phyloP scores from a whole-genome alignment of 2,329 filamentous ascomycete species.

The Arachnomyces sp. region DNA sequence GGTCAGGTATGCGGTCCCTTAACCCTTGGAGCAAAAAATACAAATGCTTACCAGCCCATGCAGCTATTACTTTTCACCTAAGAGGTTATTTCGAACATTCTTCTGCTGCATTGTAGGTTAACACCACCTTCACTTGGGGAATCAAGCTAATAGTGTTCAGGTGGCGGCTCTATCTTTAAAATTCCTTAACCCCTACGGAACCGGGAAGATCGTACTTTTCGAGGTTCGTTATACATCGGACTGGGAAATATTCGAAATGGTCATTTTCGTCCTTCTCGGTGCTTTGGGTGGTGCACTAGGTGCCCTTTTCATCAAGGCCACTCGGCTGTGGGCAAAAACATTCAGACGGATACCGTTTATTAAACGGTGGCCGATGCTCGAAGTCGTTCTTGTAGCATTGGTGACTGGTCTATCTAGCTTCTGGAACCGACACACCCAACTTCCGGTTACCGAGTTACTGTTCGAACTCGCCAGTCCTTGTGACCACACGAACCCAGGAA shows the following conservation, averaged over 20 bases:
- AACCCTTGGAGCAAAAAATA: not conserved
- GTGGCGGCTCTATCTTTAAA: slow-evolving; percentile 80
- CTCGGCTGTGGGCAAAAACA: slow-evolving; percentile 75
- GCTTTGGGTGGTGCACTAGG: slow-evolving; percentile 75
- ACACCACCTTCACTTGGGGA: not conserved
- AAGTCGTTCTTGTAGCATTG: slow-evolving; percentile 79
- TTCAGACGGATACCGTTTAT: slow-evolving; percentile 75
- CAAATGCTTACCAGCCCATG: slow-evolving; percentile 6
- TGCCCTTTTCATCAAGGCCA: slow-evolving; percentile 94
- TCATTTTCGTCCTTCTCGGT: slow-evolving; percentile 76
- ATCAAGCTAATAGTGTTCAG: slow-evolving; percentile 16
- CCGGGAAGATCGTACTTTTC: slow-evolving; percentile 92
- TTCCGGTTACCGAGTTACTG: slow-evolving; percentile 82
- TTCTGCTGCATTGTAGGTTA: slow-evolving; percentile 81
- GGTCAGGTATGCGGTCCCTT: slow-evolving; percentile 46
- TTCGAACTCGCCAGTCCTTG: slow-evolving; percentile 88
- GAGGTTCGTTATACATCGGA: slow-evolving; percentile 83
- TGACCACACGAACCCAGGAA: slow-evolving; percentile 53
- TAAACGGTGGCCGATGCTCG: slow-evolving; percentile 74
- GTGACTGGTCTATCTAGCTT: slow-evolving; percentile 79
- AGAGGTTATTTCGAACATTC: slow-evolving; percentile 94
- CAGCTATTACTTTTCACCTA: slow-evolving; percentile 92
- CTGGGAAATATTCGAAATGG: slow-evolving; percentile 89
- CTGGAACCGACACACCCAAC: slow-evolving; percentile 85
- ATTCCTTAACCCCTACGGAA: slow-evolving; percentile 92